phyloP scores from a whole-genome alignment of 208 protist species.

The Leishmania tropica region DNA sequence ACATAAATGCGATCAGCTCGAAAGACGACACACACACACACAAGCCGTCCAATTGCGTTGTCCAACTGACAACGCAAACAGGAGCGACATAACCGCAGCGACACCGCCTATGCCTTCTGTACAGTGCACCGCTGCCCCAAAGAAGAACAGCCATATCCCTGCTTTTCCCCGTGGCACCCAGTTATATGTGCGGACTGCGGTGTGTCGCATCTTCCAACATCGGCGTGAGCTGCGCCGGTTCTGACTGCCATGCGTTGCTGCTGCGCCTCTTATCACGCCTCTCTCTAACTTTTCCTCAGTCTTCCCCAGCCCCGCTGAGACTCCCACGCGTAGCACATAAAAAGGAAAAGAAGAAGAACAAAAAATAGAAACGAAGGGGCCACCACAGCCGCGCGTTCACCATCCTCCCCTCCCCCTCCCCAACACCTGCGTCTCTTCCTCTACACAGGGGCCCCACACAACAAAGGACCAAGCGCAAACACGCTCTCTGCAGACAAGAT shows the following conservation, averaged over 20 bases:
- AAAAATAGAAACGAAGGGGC: background rate
- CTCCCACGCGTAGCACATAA: background rate
- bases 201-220: background rate
- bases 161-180: background rate
- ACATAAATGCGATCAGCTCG: background rate
- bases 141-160: background rate
- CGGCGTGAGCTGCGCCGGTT: background rate
- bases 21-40: background rate
- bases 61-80: background rate
- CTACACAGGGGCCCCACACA: background rate
- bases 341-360: background rate
- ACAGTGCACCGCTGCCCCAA: background rate
- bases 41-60: background rate
- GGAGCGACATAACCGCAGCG: background rate
- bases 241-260: background rate
- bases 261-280: background rate
- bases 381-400: background rate
- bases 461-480: background rate
- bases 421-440: background rate
- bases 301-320: background rate
- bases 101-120: background rate
- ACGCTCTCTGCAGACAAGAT: background rate
- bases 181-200: background rate
- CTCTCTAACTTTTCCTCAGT: background rate
- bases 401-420: no score